Conservation (phyloP, 2,329 filamentous ascomycete genomes). For the Cryphonectria nitschkei region DNA sequence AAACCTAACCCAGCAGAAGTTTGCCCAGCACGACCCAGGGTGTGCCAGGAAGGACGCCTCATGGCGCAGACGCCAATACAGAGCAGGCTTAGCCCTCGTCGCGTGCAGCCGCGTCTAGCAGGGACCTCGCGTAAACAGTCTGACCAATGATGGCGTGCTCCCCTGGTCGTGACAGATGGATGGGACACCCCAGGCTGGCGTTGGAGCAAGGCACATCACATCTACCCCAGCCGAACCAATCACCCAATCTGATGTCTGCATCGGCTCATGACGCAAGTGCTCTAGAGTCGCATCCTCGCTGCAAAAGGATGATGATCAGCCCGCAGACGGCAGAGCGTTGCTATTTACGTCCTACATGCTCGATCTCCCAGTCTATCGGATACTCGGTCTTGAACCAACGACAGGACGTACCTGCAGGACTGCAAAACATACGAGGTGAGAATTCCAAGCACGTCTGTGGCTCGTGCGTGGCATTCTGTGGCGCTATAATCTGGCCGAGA, state of each 20-base stretch:
- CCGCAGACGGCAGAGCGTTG: conserved; percentile 8
- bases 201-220: not conserved
- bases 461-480: not conserved
- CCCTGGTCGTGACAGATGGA: not conserved
- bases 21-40: too few species aligned
- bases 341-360: conserved; percentile 26
- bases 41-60: not conserved
- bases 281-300: not conserved
- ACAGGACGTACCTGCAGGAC: not conserved
- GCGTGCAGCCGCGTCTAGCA: conserved; percentile 18
- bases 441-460: not conserved
- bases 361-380: conserved; percentile 17
- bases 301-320: conserved; percentile 1
- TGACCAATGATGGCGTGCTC: conserved; percentile 10
- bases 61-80: not conserved
- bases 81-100: conserved; percentile 3
- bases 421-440: not conserved
- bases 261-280: conserved; percentile 3
- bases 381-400: not conserved
- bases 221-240: not conserved
- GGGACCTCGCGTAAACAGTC: conserved; percentile 17
- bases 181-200: not conserved
- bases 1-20: conserved; percentile 1
- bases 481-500: not conserved
- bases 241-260: conserved; percentile 1